Base-by-base conservation (phyloP, 164 flowering plant genomes). In the Tinospora cordifolia region DNA sequence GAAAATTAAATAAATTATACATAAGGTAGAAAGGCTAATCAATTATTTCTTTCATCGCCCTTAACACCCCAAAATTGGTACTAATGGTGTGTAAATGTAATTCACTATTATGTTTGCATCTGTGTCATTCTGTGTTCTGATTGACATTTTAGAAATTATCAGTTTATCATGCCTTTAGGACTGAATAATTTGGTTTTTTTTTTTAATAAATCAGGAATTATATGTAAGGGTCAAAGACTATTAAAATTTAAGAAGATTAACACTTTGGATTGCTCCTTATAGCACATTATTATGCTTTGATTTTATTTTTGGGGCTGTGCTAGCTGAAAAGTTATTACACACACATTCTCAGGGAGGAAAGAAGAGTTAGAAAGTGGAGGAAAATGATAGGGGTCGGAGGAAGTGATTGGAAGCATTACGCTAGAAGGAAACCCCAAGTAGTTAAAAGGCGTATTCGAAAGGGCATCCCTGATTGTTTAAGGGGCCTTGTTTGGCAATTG, bases 401-500 rank as follows among this genome's bases (percentile, higher is more conserved):
- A 65, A 92, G 93, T 79, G 97, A 94, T 74, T 94, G 99, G 99
- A 94, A 94, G 84, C 92, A 88, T 77, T 94, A 89, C 77, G 86
- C 85, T 57, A 78, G 92, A 76, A 85, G 93, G 72, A 94, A 90
- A 81, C 93, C 96, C 40, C 87, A 87, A 74, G 95, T 92, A 60
- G 96, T 94, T 44, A 88, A 84, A 79, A 83, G 97, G 77, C 91
- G 97, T 38, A 87, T 90, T 67, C 83, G 97, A 71, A 94, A 90
- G 79, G 97, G 99, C 73, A 89, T 94, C 74, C 99, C 99, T 69
- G 97, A 92, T 81, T 90, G 99, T 75, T 80, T 94, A 73, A 87
- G 99, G 76, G 97, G 97, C 54, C 93, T 92, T 71, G 99, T 94
- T 66, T 94, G 99, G 99, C 99, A 94, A 78, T 83, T 94, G 83